These are phyloP conservation scores for Monsonia emarginata DNA, from an alignment of 441 rosid genomes.

Conservation along the genomic window DNA sequence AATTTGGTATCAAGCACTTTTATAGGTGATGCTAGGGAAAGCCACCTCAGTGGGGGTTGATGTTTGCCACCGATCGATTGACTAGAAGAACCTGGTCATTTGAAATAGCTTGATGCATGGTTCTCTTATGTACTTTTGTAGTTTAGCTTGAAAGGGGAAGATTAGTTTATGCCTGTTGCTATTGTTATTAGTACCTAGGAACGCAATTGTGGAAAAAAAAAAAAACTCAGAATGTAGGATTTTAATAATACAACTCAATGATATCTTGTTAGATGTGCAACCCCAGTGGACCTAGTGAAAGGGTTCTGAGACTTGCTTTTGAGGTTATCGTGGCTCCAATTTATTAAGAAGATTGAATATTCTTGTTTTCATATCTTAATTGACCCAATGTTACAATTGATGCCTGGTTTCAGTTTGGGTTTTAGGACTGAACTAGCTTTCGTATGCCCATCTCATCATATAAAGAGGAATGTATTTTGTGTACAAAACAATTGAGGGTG, in stretches of 20 bases:
- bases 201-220: not conserved
- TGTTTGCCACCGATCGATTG: not conserved
- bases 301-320: not conserved
- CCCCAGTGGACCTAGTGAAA: not conserved
- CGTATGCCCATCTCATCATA: not conserved
- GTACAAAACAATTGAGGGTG: not conserved
- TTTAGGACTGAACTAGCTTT: not conserved
- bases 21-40: no score
- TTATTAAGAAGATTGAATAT: not conserved
- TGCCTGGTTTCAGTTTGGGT: constrained; percentile 1
- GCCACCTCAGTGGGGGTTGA: no score
- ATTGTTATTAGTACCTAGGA: not conserved
- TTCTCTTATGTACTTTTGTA: not conserved
- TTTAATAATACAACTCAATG: not conserved
- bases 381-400: not conserved
- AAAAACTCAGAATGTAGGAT: not conserved
- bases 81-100: not conserved
- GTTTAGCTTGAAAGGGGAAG: not conserved
- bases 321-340: not conserved
- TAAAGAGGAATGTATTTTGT: not conserved
- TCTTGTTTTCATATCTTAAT: not conserved
- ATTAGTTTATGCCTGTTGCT: not conserved
- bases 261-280: not conserved
- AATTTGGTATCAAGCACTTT: not conserved
- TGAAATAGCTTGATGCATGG: not conserved